Conservation (phyloP, 164 flowering plant genomes). For the Liquidambar formosana region DNA sequence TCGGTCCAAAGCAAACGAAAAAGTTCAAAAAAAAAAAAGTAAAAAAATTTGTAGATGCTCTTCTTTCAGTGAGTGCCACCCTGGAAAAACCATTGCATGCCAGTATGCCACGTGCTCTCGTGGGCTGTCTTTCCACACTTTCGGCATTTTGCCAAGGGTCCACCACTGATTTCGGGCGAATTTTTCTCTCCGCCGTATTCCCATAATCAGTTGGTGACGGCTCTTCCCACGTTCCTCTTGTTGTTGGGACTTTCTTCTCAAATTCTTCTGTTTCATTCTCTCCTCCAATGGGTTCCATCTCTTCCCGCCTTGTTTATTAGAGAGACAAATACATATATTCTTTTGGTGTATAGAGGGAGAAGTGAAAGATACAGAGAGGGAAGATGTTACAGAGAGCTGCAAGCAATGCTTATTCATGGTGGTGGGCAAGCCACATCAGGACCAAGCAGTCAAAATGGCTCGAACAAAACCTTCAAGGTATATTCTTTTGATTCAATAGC, state of each 20-base stretch:
- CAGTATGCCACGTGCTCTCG: not conserved
- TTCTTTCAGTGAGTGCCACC: too few relatives aligned
- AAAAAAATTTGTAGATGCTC: too few relatives aligned
- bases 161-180: not conserved
- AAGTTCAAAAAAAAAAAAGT: too few relatives aligned
- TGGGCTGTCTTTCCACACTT: not conserved
- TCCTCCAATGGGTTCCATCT: not conserved
- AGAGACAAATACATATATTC: not conserved
- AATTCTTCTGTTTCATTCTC: not conserved
- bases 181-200: conserved; percentile 3
- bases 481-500: not conserved
- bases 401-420: conserved; percentile 62
- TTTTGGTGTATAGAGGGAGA: too few relatives aligned
- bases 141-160: not conserved
- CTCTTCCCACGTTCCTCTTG: too few relatives aligned
- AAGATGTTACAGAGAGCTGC: conserved; percentile 63
- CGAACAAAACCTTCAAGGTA: conserved; percentile 60
- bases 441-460: conserved; percentile 66
- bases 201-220: not conserved
- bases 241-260: not conserved
- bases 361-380: conserved; percentile 2
- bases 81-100: not conserved
- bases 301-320: not conserved
- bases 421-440: conserved; percentile 67
- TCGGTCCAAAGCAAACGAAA: too few relatives aligned